phyloP scores from a whole-genome alignment of 208 protist genomes.

The Herpetomonas muscarum region DNA sequence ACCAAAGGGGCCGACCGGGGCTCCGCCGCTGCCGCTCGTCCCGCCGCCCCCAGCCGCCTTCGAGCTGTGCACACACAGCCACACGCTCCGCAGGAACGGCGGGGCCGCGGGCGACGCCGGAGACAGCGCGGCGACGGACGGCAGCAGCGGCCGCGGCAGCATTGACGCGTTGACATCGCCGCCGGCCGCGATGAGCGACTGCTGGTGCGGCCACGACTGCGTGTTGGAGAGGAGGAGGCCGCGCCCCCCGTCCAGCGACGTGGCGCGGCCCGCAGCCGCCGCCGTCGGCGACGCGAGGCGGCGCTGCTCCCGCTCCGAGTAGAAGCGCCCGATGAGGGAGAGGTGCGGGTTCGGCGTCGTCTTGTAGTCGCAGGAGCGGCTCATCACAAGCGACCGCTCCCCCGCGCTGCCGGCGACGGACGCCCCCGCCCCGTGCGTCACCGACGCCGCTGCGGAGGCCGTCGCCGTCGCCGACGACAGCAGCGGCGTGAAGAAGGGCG shows the following conservation, averaged over 20 bases:
- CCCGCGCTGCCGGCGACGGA: slow-evolving; percentile 14
- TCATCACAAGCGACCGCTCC: slow-evolving; percentile 18
- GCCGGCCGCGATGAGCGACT: slow-evolving; percentile 3
- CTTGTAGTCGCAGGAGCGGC: slow-evolving; percentile 29
- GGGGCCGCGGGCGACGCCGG: not conserved
- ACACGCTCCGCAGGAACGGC: slow-evolving; percentile 13
- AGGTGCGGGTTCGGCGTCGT: slow-evolving; percentile 20
- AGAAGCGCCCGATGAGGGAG: slow-evolving; percentile 15
- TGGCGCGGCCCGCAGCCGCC: too few relatives aligned
- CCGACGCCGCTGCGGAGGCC: slow-evolving; percentile 1
- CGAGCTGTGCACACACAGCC: slow-evolving; percentile 46
- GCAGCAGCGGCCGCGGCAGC: not conserved
- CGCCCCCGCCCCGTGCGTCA: slow-evolving; percentile 9
- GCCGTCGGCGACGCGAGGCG: not conserved
- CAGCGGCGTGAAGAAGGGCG: slow-evolving; percentile 3
- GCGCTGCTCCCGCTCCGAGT: slow-evolving; percentile 1
- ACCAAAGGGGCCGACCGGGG: too few relatives aligned
- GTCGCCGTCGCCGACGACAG: not conserved
- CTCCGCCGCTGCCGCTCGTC: too few relatives aligned
- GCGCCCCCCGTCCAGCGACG: too few relatives aligned
- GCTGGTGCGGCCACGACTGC: too few relatives aligned
- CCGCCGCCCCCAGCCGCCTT: slow-evolving; percentile 18
- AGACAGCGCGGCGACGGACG: not conserved
- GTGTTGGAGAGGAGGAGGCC: too few relatives aligned
- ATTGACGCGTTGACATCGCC: slow-evolving; percentile 1